A percentile compares a stretch with the other conserved stretches of the same genome.
Conservation (phyloP, 2,329 filamentous ascomycete species). For the Xylaria digitata region DNA sequence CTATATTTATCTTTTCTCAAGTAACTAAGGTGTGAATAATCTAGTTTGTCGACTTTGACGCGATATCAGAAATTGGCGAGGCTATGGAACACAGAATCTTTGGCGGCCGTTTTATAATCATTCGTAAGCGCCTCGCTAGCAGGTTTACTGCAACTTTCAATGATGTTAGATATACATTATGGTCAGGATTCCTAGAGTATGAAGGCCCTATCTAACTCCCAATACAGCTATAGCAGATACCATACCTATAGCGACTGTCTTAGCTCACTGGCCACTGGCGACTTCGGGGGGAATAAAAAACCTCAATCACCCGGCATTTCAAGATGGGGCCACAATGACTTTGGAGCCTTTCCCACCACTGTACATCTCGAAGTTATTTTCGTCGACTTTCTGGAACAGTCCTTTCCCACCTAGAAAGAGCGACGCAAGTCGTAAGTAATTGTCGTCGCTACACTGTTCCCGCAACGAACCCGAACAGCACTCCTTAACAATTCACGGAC, state of each 20-base stretch:
- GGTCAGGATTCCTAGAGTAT: background rate
- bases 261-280: background rate
- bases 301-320: background rate
- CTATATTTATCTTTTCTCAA: too few species aligned
- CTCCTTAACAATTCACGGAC: background rate
- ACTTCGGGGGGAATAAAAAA: background rate
- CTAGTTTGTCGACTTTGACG: conserved; percentile 1
- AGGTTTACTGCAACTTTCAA: too few species aligned
- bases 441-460: too few species aligned
- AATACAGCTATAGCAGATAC: too few species aligned
- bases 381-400: conserved; percentile 5
- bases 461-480: background rate
- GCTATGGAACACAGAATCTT: background rate
- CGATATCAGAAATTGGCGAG: background rate
- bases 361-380: background rate
- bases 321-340: too few species aligned
- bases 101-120: background rate
- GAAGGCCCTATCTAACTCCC: background rate
- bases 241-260: background rate
- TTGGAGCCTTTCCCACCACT: background rate
- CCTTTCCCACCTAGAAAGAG: background rate
- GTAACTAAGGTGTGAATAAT: background rate
- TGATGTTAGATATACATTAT: too few species aligned
- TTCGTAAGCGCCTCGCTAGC: background rate
- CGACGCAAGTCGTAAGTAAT: background rate